phyloP scores from a whole-genome alignment of 371 early-diverging fungal species.

The Rhizopus arrhizus region DNA sequence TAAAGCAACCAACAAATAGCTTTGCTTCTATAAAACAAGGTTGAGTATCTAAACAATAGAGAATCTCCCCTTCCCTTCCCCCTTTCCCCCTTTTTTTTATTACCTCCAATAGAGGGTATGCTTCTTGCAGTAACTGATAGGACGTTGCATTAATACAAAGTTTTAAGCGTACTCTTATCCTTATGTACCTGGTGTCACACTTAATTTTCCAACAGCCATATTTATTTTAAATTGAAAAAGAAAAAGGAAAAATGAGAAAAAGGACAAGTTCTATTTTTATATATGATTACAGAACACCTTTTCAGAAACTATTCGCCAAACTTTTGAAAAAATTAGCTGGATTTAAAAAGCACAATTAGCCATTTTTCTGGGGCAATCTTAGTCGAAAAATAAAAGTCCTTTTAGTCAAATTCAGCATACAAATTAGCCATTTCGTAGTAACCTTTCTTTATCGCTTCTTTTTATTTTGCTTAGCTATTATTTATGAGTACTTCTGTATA shows the following conservation, averaged over 20 bases:
- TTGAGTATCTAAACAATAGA: neutral
- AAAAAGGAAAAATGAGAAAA: constrained; percentile 4
- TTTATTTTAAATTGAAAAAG: constrained; percentile 1
- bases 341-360: too few species aligned
- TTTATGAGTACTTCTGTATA: too few species aligned
- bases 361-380: too few species aligned
- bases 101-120: neutral
- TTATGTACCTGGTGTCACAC: constrained; percentile 25
- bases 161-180: neutral
- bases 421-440: too few species aligned
- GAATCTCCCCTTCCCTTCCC: neutral
- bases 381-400: too few species aligned
- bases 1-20: constrained; percentile 28
- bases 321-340: neutral
- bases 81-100: neutral
- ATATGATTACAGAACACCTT: neutral
- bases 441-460: too few species aligned
- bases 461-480: too few species aligned
- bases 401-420: too few species aligned
- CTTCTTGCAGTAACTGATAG: neutral
- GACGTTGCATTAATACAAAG: too few species aligned
- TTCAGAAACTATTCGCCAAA: too few species aligned
- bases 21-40: constrained; percentile 12
- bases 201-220: constrained; percentile 31
- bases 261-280: constrained; percentile 7